These are phyloP conservation scores for Beauveria rudraprayagi DNA, from an alignment of 2,329 filamentous ascomycete species.

Conservation along the genomic window DNA sequence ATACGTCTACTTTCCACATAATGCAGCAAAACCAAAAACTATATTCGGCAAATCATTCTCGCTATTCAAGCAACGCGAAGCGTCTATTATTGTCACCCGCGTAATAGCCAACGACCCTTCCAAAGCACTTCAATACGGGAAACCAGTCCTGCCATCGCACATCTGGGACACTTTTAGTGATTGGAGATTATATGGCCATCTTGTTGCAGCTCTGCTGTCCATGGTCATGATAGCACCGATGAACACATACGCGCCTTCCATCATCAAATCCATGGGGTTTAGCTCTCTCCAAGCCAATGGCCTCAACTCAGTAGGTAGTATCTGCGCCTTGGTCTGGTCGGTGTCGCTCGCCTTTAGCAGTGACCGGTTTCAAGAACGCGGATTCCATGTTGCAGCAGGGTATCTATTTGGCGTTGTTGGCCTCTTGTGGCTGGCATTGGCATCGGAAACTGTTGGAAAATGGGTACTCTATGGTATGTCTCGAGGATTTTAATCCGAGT, in stretches of 20 bases:
- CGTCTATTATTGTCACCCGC: conserved; percentile 20
- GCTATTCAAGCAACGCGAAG: conserved; percentile 20
- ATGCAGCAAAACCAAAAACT: conserved; percentile 18
- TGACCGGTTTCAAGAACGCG: conserved; percentile 21
- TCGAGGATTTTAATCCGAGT: too few species aligned
- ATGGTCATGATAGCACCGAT: conserved; percentile 25
- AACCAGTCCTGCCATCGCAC: conserved; percentile 18
- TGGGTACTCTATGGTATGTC: conserved; percentile 20
- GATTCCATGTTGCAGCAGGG: conserved; percentile 20
- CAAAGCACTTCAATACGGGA: conserved; percentile 18
- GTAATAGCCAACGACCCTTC: conserved; percentile 23
- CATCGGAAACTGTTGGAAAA: conserved; percentile 17
- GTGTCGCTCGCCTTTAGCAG: conserved; percentile 20
- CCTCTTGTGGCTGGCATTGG: conserved; percentile 21
- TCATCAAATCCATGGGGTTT: conserved; percentile 23
- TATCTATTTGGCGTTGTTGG: conserved; percentile 21
- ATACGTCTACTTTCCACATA: conserved; percentile 22
- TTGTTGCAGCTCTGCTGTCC: conserved; percentile 19
- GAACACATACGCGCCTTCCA: conserved; percentile 23
- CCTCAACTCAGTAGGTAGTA: conserved; percentile 21
- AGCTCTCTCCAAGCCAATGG: conserved; percentile 21
- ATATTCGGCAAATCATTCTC: conserved; percentile 19
- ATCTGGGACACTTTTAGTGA: conserved; percentile 21
- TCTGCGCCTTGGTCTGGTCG: conserved; percentile 20
- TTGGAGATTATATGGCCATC: conserved; percentile 23